Evolutionary conservation across 2,329 filamentous ascomycete species (phyloP), one percentile per base, ranked within the genome.

Genomic region (Metarhizium anisopliae): DNA sequence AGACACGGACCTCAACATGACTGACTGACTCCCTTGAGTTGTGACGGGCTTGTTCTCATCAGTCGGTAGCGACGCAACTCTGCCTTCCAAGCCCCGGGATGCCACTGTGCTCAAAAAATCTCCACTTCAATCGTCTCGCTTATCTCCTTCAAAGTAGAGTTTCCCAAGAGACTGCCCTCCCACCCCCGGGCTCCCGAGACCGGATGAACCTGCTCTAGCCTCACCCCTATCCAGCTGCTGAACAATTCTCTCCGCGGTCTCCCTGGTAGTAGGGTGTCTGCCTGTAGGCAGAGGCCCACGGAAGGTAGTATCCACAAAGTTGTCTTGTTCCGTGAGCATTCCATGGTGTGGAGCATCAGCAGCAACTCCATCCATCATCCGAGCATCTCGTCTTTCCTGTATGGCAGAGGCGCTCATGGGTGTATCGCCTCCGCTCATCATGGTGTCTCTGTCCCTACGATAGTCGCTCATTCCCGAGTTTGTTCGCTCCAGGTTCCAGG

Each of bases 361-460:
- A 1, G 83, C 81, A 45, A 88, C 77, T 1, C 85, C 85, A 65
- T 89, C 84, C 55, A 87, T 73, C 77, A 86, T 84, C 53, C 81
- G 78, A 18, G 84, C 83, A 63, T 87, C 83, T 2, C 77, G 70
- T 50, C 78, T 72, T 66, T 84, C 80, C 54, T 77, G 74, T 6
- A 77, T 67, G 2, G 76, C 70, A 30, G 77, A 69, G 56, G 77
- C 63, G 67, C 67, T 79, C 59, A 70, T 71, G 2, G 73, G 75
- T 7, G 74, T 77, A 63, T 80, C 67, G 51, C 63, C 65, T 20
- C 68, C 62, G 50, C 64, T 65, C 58, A 69, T 67, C 51, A 60
- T 60, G 3, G 60, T 62, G 25, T 74, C 68, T 30, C 67, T 66
- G 35, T 72, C 70, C 32, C 67, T 69, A 49, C 63, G 65, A 14